Base-by-base conservation (phyloP, 306 rosid genomes). In the Prunus campanulata region DNA sequence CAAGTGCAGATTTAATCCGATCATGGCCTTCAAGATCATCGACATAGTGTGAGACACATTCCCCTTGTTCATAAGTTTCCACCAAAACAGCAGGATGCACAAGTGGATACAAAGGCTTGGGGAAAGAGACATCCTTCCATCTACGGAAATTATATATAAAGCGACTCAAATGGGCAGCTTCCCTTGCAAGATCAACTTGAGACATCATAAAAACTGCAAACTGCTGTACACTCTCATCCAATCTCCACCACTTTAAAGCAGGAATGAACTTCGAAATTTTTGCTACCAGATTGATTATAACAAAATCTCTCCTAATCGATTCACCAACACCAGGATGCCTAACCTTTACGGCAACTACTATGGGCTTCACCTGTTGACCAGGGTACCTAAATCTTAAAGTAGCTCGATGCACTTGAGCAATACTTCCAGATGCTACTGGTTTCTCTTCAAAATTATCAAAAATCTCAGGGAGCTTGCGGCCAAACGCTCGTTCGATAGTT, bases 161-260 rank as follows among this genome's bases (percentile, higher is more conserved):
- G 66, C 98, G 98, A 80, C 93, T 94, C 90, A 94, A 87, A 82
- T 94, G 96, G 73, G 98, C 94, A 86, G 98, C 98, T 89, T 94
- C 98, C 90, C 97, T 88, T 2, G 98, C 98, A 82, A 94, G 97
- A 84, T 94, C 98, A 89, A 94, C 98, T 91, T 94, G 98, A 80
- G 96, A 94, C 98, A 95, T 84, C 98, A 94, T 94, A 81, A 90
- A 94, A 81, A 91, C 97, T n/a, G 94, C 96, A 91, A 94, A 95
- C 85, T 95, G 99, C 81, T 90, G 97, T 60, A 95, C 99, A 82
- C 99, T 95, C 84, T 95, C 99, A 84, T 95, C 99, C 88, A 95
- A 86, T 86, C 99, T 87, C 86, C 93, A 85, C 99, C 99, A 95
- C 75, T 85, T 84, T 47, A 95, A 90, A 19, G 97, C 87, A 30